A percentile compares a stretch with the other conserved stretches of the same genome.
Evolutionary conservation across 106 monocot genomes (phyloP).

Genomic region (Dendrobium chrysotoxum): DNA sequence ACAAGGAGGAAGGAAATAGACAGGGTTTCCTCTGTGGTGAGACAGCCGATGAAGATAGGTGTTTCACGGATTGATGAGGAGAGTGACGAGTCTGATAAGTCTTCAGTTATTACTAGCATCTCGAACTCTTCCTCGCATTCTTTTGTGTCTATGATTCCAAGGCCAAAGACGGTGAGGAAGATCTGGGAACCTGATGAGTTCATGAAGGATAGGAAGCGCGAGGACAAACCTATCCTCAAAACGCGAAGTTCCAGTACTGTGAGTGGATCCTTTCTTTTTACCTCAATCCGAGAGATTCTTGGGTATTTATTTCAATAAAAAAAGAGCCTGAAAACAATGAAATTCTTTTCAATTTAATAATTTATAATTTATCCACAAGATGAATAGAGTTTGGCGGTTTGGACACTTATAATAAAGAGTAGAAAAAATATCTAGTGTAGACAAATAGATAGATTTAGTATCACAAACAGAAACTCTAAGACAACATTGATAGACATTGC

Average conservation of each 20-base stretch:
- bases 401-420: too few species aligned
- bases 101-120: slow-evolving; percentile 11
- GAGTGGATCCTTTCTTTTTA: slow-evolving; percentile 8
- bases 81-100: slow-evolving; percentile 37
- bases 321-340: too few species aligned
- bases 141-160: slow-evolving; percentile 10
- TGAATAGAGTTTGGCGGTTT: too few species aligned
- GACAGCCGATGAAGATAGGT: slow-evolving; percentile 34
- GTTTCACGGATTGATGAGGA: slow-evolving; percentile 24
- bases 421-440: too few species aligned
- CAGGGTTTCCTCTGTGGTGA: slow-evolving; percentile 20
- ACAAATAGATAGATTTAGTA: too few species aligned
- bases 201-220: slow-evolving; percentile 16
- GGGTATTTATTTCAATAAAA: too few species aligned
- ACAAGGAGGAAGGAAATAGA: slow-evolving; percentile 21
- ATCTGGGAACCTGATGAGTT: slow-evolving; percentile 29
- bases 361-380: too few species aligned
- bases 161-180: slow-evolving; percentile 25
- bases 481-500: too few species aligned
- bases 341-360: too few species aligned
- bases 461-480: too few species aligned
- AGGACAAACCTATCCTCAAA: slow-evolving; percentile 1
- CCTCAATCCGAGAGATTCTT: too few species aligned
- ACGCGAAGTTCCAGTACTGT: slow-evolving; percentile 27
- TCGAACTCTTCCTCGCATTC: slow-evolving; percentile 12